Conservation (phyloP, 108 stramenopile genomes). For the Tribonema minus region DNA sequence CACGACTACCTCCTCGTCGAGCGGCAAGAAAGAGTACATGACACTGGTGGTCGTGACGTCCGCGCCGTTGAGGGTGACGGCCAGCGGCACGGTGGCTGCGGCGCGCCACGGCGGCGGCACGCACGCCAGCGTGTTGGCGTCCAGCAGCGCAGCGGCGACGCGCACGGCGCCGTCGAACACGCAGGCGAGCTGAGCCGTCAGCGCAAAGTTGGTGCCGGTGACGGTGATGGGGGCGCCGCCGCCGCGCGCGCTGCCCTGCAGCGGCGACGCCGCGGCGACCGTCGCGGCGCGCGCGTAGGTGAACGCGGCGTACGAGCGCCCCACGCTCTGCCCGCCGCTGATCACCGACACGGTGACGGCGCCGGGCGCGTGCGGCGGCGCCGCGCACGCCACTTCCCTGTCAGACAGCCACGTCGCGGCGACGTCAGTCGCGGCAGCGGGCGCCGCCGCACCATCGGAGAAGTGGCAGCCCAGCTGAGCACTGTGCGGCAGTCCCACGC, state of each 20-base stretch:
- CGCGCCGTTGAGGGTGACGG: too few species aligned
- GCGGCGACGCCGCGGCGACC: not conserved
- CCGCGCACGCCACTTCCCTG: too few species aligned
- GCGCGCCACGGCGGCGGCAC: not conserved
- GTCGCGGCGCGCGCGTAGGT: not conserved
- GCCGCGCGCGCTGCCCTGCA: not conserved
- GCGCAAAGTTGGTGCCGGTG: not conserved
- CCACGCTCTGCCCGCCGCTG: not conserved
- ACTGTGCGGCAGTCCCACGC: too few species aligned
- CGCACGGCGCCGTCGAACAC: not conserved
- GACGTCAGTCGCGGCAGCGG: too few species aligned
- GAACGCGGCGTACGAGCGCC: not conserved
- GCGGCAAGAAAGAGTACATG: too few species aligned
- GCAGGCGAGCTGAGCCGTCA: not conserved
- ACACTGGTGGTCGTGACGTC: too few species aligned
- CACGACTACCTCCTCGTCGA: too few species aligned
- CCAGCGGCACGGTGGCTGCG: too few species aligned
- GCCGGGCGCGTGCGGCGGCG: too few species aligned
- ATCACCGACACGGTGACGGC: not conserved
- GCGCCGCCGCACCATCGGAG: too few species aligned
- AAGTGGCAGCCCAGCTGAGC: too few species aligned
- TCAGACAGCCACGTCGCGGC: too few species aligned
- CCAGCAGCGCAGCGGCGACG: not conserved
- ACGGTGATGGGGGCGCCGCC: not conserved
- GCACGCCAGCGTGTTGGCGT: not conserved